Evolutionary conservation across 768 basidiomycete species (phyloP), one percentile per base, ranked within the genome.

Genomic region (Tephrocybe rancida): DNA sequence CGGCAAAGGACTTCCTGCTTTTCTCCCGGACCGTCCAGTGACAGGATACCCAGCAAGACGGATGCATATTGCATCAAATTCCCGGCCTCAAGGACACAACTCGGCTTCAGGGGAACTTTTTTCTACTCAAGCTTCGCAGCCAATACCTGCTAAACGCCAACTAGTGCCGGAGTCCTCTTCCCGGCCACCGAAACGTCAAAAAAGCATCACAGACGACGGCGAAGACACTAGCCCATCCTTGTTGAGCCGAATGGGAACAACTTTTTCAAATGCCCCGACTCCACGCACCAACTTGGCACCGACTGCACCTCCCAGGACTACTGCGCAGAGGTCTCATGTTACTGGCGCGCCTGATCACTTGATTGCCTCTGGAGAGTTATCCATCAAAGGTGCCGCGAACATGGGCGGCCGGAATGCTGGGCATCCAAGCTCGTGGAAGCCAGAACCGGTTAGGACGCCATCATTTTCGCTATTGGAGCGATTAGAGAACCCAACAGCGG

Each of bases 361-460:
- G 9, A 44, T 60, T 57, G 73, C 75, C 10, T 62, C 65, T 37
- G 71, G 69, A n/a, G 81, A 79, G 35, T 77, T 67, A 56, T 82
- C 78, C 57, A 84, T 84, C 58, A 81, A 77, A 59, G 82, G 82
- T 46, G 82, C 82, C 22, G 82, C 82, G 16, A 56, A 45, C 30
- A 44, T 55, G 39, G 41, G 51, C 26, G 51, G 44, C 29, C 42
- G 43, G 26, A 50, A 39, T 39, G 45, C 51, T 44, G 44, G 42
- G 13, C 47, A 18, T 41, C 48, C 57, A 38, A 42, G 25, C 26
- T 38, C 47, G 2, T 35, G 42, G 10, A 41, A 25, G 27, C 52
- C 51, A 22, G 50, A 32, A 41, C 30, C 56, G 21, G 29, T 46
- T 47, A 48, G 44, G 46, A 56, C 62, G 8, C 52, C 63, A 27